phyloP scores from a whole-genome alignment of 1,284 basidiomycete genomes.

The Trichosporon sp. region DNA sequence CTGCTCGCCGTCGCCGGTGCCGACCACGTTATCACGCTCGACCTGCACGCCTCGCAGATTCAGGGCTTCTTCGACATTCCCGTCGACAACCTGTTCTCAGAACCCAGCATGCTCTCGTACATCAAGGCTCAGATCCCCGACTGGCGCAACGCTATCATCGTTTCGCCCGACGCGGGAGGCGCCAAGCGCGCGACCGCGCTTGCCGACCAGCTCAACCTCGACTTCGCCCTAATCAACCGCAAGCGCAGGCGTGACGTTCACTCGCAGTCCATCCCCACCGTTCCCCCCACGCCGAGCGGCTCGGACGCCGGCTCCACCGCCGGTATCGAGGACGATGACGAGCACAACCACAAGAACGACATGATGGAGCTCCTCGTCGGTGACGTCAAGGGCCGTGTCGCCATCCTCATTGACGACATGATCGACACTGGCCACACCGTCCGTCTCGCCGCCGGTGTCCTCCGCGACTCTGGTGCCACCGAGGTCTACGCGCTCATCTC shows the following conservation, averaged over 20 bases:
- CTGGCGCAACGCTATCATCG: conserved; percentile 89
- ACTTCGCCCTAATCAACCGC: conserved; percentile 95
- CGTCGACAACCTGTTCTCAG: conserved; percentile 92
- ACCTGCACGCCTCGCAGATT: conserved; percentile 96
- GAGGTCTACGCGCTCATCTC: conserved; percentile 87
- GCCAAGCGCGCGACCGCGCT: conserved; percentile 94
- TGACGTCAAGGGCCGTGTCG: conserved; percentile 91
- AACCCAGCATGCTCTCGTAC: conserved; percentile 82
- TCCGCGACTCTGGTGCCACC: conserved; percentile 85
- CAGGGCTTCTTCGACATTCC: conserved; percentile 99
- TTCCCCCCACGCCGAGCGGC: conserved; percentile 53
- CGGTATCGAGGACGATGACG: conserved; percentile 53
- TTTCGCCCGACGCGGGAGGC: conserved; percentile 96
- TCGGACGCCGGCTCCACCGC: conserved; percentile 44
- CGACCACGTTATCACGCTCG: conserved; percentile 99
- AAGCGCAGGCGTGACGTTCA: conserved; percentile 67
- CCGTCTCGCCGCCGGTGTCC: conserved; percentile 76
- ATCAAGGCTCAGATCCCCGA: conserved; percentile 84
- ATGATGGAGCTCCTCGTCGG: conserved; percentile 94
- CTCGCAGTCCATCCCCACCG: conserved; percentile 45
- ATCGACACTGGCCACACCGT: conserved; percentile 93
- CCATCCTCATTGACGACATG: conserved; percentile 97
- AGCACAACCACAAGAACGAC: conserved; percentile 57
- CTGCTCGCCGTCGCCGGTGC: conserved; percentile 95
- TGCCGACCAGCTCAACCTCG: conserved; percentile 91